phyloP scores from a whole-genome alignment of 257 asterid genomes.

The Fraxinus quadrangulata region DNA sequence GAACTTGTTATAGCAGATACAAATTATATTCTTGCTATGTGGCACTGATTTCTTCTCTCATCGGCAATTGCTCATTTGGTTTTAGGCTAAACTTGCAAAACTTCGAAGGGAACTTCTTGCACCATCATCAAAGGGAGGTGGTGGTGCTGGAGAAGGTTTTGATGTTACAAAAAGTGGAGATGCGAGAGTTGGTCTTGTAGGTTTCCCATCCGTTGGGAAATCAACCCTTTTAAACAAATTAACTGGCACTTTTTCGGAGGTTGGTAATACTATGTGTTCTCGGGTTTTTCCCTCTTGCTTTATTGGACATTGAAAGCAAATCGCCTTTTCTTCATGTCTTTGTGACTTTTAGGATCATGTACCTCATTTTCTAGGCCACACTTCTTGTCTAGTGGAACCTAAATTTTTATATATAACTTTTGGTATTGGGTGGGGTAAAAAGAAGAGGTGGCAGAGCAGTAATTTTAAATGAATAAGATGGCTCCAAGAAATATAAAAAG shows the following conservation, averaged over 20 bases:
- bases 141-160: conserved; percentile 99
- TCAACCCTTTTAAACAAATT: conserved; percentile 91
- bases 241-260: conserved; percentile 98
- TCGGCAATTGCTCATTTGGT: conserved; percentile 19
- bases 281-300: neutral
- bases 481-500: neutral
- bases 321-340: neutral
- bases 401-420: neutral
- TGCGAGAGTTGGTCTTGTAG: conserved; percentile 95
- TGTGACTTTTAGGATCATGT: neutral
- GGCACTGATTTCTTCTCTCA: neutral
- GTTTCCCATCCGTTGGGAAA: conserved; percentile 97
- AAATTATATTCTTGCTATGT: neutral
- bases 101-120: conserved; percentile 92
- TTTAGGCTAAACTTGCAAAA: conserved; percentile 93
- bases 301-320: neutral
- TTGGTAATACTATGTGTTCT: conserved; percentile 31
- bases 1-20: neutral
- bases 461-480: neutral
- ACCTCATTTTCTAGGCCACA: neutral
- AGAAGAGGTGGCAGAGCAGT: neutral
- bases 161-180: conserved; percentile 99
- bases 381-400: neutral
- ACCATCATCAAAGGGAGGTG: conserved; percentile 96
- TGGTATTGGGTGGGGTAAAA: neutral